Conservation (phyloP, 2,329 filamentous ascomycete genomes). For the Nigrospora sphaerica region DNA sequence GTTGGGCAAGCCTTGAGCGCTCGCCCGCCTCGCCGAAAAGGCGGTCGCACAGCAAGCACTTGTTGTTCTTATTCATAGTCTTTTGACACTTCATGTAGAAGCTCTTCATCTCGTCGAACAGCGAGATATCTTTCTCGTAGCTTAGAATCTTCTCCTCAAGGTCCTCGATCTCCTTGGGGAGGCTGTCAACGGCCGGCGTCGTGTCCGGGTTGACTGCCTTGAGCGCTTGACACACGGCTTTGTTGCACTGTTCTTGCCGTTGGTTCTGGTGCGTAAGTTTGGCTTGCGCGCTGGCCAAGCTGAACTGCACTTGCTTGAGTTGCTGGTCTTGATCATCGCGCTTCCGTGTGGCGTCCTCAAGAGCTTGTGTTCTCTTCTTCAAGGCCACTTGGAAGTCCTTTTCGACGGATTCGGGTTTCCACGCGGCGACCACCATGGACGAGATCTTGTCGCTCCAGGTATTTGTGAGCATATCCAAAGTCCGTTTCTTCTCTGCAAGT, state of each 20-base stretch:
- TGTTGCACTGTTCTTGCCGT: conserved; percentile 55
- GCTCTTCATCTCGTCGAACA: conserved; percentile 60
- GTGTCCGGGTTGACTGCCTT: conserved; percentile 30
- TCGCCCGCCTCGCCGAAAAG: conserved; percentile 55
- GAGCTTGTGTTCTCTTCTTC: conserved; percentile 45
- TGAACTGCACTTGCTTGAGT: conserved; percentile 69
- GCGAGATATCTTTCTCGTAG: conserved; percentile 59
- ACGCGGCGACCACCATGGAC: conserved; percentile 55
- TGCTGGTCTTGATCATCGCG: conserved; percentile 67
- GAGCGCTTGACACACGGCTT: conserved; percentile 45
- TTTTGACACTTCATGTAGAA: conserved; percentile 66
- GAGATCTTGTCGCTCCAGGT: conserved; percentile 69
- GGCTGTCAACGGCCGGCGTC: conserved; percentile 44
- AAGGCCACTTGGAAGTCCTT: conserved; percentile 59
- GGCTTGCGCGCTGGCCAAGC: conserved; percentile 58
- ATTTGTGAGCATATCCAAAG: conserved; percentile 68
- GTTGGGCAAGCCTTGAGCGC: conserved; percentile 58
- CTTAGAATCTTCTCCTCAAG: conserved; percentile 51
- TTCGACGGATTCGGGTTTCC: conserved; percentile 66
- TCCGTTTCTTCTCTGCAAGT: conserved; percentile 62
- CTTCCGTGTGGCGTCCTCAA: conserved; percentile 59
- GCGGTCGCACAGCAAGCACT: conserved; percentile 71
- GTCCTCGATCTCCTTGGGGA: conserved; percentile 40
- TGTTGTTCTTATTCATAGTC: conserved; percentile 58
- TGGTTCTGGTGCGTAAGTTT: conserved; percentile 55